A percentile compares a stretch with the other conserved stretches of the same genome.
phyloP scores from a whole-genome alignment of 108 stramenopile species.

The Skeletonema menzelii region DNA sequence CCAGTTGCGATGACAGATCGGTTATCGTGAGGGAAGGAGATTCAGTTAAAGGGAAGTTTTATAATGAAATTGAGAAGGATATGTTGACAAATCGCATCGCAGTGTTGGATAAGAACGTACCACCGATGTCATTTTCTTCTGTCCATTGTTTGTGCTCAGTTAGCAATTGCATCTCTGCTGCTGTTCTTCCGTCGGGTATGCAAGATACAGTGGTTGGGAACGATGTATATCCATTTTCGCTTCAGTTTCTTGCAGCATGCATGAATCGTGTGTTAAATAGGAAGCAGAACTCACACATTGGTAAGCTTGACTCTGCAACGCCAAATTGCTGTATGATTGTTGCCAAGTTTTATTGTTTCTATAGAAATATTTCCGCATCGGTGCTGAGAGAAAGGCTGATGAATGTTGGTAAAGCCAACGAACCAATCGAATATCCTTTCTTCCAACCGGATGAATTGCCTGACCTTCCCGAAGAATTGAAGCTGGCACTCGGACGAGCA shows the following conservation, averaged over 20 bases:
- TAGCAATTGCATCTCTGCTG: slow-evolving; percentile 51
- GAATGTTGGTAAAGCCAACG: slow-evolving; percentile 7
- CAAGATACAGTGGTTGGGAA: slow-evolving; percentile 54
- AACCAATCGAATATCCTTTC: slow-evolving; percentile 62
- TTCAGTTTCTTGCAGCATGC: slow-evolving; percentile 74
- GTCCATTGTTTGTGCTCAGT: slow-evolving; percentile 42
- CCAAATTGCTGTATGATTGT: slow-evolving; percentile 76
- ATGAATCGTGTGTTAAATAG: slow-evolving; percentile 69
- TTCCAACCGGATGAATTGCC: slow-evolving; percentile 5
- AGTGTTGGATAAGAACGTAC: slow-evolving; percentile 82
- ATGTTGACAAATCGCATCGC: slow-evolving; percentile 31
- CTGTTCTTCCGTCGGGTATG: slow-evolving; percentile 62
- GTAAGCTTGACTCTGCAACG: slow-evolving; percentile 68
- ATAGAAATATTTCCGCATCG: slow-evolving; percentile 46
- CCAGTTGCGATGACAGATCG: slow-evolving; percentile 6
- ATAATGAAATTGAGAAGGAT: slow-evolving; percentile 32
- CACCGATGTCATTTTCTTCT: slow-evolving; percentile 56
- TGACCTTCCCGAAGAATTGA: slow-evolving; percentile 62
- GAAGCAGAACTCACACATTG: slow-evolving; percentile 49
- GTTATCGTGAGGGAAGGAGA: slow-evolving; percentile 54
- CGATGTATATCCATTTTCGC: slow-evolving; percentile 72
- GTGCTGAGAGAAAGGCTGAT: slow-evolving; percentile 11
- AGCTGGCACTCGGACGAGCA: slow-evolving; percentile 54
- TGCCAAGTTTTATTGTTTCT: slow-evolving; percentile 75
- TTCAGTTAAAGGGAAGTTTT: slow-evolving; percentile 52